Evolutionary conservation across 2,329 filamentous ascomycete genomes (phyloP), one percentile per base, ranked within the genome.

Genomic region (Fusarium setosum): DNA sequence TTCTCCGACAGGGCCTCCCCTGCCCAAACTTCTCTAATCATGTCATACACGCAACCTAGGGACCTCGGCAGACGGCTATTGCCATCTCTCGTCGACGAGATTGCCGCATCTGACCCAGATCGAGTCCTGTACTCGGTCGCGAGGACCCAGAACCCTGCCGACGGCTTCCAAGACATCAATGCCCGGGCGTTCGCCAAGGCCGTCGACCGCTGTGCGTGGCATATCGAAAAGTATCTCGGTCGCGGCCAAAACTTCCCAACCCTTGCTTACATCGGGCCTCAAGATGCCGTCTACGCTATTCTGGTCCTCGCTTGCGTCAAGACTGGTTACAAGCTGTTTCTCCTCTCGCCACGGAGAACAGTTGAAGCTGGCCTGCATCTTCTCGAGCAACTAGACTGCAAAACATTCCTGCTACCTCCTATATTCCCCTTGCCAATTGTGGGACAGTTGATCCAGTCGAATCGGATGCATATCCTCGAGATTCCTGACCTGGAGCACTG

Each of bases 241-340:
- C 67, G 55, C 10, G 67, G 69, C 11, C 54, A 61, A 17, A 48
- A 62, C 18, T 79, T 77, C 53, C 74, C 75, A 4, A 78, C 79
- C 1, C 42, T 81, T 5, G 62, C 72, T 4, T 80, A 79, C 57
- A 59, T 78, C 21, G 76, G 75, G 26, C 70, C 74, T 6, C 72
- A 75, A 38, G 81, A 82, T 57, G 48, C 79, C n/a, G 71, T 76
- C 12, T 77, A 80, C 47, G 74, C 64, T 13, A 75, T 82, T 29
- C 41, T 79, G 6, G 56, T 79, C 2, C 66, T 82, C 8, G 80
- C 80, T 5, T 76, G 59, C 34, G 77, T 79, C 59, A 83, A 83
- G 68, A 77, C 79, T 4, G 80, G 81, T 4, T 79, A 82, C 62
- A 78, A 79, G 50, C 74, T 76, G 11, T 60, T 79, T 1, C 61